A percentile compares a stretch with the other conserved stretches of the same genome.
Evolutionary conservation across 2,329 filamentous ascomycete genomes (phyloP).

Genomic region (Periconia sp.): DNA sequence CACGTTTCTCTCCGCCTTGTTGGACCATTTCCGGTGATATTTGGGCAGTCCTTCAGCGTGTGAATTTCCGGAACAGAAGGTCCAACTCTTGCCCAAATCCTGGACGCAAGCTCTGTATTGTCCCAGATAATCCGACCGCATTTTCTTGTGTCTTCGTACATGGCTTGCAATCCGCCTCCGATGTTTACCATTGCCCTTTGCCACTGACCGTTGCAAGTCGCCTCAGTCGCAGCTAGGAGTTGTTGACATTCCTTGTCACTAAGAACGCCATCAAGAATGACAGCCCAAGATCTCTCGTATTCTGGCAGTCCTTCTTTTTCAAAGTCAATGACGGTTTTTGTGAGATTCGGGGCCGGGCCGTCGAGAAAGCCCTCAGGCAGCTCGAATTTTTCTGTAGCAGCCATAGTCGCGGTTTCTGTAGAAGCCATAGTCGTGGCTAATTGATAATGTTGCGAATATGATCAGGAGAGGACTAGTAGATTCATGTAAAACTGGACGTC

Average conservation of each 20-base stretch:
- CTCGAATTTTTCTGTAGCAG: slow-evolving; percentile 35
- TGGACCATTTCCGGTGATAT: slow-evolving; percentile 55
- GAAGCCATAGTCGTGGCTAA: too few species aligned
- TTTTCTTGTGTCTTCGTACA: slow-evolving; percentile 66
- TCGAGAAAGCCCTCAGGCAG: slow-evolving; percentile 58
- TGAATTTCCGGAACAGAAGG: slow-evolving; percentile 57
- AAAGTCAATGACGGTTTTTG: slow-evolving; percentile 61
- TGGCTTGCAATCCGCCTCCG: slow-evolving; percentile 65
- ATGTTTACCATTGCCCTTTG: slow-evolving; percentile 71
- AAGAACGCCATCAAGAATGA: slow-evolving; percentile 69
- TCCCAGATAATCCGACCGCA: slow-evolving; percentile 83
- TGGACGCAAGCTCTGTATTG: slow-evolving; percentile 63
- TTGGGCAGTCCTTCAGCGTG: slow-evolving; percentile 42
- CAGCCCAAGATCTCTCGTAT: slow-evolving; percentile 63
- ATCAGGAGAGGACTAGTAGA: too few species aligned
- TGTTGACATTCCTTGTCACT: slow-evolving; percentile 65
- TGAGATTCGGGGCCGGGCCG: slow-evolving; percentile 54
- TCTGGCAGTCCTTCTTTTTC: slow-evolving; percentile 53
- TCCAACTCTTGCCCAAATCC: slow-evolving; percentile 65
- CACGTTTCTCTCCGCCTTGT: slow-evolving; percentile 52
- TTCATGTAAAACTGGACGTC: too few species aligned
- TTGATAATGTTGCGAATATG: too few species aligned
- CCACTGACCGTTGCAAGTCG: slow-evolving; percentile 58
- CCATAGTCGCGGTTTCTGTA: slow-evolving; percentile 27
- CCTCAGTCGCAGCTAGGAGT: slow-evolving; percentile 37